phyloP scores from a whole-genome alignment of 2,329 filamentous ascomycete species.

The Fusarium sp. region DNA sequence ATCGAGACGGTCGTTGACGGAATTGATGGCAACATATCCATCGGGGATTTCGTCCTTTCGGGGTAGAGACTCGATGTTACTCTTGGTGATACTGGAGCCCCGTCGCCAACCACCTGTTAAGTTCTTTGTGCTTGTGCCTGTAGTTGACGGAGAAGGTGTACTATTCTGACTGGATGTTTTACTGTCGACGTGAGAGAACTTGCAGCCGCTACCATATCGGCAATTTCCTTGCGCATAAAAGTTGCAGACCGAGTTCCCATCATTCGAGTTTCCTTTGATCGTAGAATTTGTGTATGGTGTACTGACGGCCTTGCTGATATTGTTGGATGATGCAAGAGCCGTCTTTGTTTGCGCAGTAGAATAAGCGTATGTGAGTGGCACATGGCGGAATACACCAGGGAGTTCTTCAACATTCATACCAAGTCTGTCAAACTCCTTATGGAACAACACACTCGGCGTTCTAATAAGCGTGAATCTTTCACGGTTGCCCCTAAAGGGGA shows the following conservation, averaged over 20 bases:
- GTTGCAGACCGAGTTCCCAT: slow-evolving; percentile 18
- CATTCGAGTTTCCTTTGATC: slow-evolving; percentile 1
- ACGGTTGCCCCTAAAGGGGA: slow-evolving; percentile 58
- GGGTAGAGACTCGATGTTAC: slow-evolving; percentile 24
- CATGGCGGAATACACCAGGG: slow-evolving; percentile 60
- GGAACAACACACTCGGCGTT: slow-evolving; percentile 56
- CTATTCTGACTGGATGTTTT: slow-evolving; percentile 23
- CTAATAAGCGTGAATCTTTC: slow-evolving; percentile 65
- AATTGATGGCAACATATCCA: slow-evolving; percentile 27
- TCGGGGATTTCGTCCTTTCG: slow-evolving; percentile 22
- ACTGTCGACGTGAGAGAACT: slow-evolving; percentile 17
- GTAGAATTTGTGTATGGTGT: background rate
- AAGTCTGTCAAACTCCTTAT: slow-evolving; percentile 62
- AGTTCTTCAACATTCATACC: slow-evolving; percentile 61
- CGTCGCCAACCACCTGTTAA: slow-evolving; percentile 8
- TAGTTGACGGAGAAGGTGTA: slow-evolving; percentile 16
- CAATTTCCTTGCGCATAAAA: slow-evolving; percentile 38
- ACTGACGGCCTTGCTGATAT: background rate
- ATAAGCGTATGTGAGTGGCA: slow-evolving; percentile 41
- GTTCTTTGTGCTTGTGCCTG: slow-evolving; percentile 8
- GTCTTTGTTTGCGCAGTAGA: slow-evolving; percentile 1
- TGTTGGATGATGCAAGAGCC: background rate
- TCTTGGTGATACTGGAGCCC: background rate
- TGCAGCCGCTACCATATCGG: slow-evolving; percentile 36
- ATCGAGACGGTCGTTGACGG: slow-evolving; percentile 29